A percentile compares a stretch with the other conserved stretches of the same genome.
Conservation (phyloP, 2,329 filamentous ascomycete species). For the Fusarium guadeloupense region DNA sequence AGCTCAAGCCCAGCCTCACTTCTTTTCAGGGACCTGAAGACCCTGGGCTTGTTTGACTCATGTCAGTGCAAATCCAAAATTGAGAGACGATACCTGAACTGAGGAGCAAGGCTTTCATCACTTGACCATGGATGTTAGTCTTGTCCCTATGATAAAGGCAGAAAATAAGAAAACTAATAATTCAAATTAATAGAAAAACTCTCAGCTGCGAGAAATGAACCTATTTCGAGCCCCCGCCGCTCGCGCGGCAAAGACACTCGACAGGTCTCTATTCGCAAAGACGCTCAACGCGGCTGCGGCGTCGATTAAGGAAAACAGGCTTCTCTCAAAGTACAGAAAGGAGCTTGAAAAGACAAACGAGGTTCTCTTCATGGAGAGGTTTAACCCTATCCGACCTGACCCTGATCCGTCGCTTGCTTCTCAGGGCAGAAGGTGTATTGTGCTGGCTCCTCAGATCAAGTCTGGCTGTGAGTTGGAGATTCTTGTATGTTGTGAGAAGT, state of each 20-base stretch:
- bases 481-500: neutral
- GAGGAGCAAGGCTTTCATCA: constrained; percentile 30
- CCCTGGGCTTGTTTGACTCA: constrained; percentile 38
- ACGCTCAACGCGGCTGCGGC: constrained; percentile 81
- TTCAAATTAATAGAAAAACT: constrained; percentile 37
- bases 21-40: constrained; percentile 5
- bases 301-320: constrained; percentile 75
- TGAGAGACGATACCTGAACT: constrained; percentile 35
- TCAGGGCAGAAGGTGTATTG: constrained; percentile 68
- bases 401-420: constrained; percentile 64
- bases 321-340: constrained; percentile 77
- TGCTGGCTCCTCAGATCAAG: constrained; percentile 67
- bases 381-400: constrained; percentile 70
- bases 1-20: constrained; percentile 42
- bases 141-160: neutral
- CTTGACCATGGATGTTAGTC: constrained; percentile 48
- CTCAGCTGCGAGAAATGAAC: constrained; percentile 57
- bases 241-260: constrained; percentile 80
- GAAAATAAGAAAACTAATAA: constrained; percentile 2
- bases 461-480: constrained; percentile 54
- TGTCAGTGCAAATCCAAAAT: constrained; percentile 18
- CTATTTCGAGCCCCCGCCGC: constrained; percentile 81
- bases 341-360: constrained; percentile 72
- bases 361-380: constrained; percentile 69
- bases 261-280: constrained; percentile 84